Conservation (phyloP, 2,329 filamentous ascomycete genomes). For the Pseudomassariella vexata region DNA sequence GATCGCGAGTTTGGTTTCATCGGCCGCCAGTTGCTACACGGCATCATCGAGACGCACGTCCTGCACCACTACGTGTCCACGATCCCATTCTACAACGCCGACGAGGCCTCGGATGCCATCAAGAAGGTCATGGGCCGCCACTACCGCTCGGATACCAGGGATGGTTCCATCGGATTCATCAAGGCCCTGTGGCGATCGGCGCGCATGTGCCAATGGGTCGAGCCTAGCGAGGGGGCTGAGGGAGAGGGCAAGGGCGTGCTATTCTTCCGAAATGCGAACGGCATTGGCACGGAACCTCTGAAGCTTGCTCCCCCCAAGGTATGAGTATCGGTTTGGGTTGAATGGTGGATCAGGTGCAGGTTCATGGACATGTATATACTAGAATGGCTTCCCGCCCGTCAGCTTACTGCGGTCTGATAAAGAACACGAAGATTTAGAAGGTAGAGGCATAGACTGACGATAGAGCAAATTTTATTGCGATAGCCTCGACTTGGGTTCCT, state of each 20-base stretch:
- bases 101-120: constrained; percentile 91
- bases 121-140: constrained; percentile 91
- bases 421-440: too few relatives aligned
- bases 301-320: constrained; percentile 19
- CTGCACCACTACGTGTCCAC: constrained; percentile 95
- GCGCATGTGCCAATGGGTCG: constrained; percentile 94
- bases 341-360: too few relatives aligned
- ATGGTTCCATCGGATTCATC: constrained; percentile 77
- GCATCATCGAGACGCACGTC: constrained; percentile 96
- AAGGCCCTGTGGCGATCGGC: constrained; percentile 74
- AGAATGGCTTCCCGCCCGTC: too few relatives aligned
- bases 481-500: too few relatives aligned
- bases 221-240: constrained; percentile 75
- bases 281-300: constrained; percentile 57
- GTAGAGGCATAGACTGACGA: too few relatives aligned
- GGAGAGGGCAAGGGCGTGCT: constrained; percentile 79
- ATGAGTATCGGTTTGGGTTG: constrained; percentile 5
- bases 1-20: constrained; percentile 97
- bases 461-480: too few relatives aligned
- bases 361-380: too few relatives aligned
- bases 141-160: constrained; percentile 79
- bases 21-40: constrained; percentile 83
- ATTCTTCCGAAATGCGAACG: constrained; percentile 95
- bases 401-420: too few relatives aligned
- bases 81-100: constrained; percentile 95